Evolutionary conservation across 805 yeast genomes (phyloP).

Genomic region (Starmerella apicola): DNA sequence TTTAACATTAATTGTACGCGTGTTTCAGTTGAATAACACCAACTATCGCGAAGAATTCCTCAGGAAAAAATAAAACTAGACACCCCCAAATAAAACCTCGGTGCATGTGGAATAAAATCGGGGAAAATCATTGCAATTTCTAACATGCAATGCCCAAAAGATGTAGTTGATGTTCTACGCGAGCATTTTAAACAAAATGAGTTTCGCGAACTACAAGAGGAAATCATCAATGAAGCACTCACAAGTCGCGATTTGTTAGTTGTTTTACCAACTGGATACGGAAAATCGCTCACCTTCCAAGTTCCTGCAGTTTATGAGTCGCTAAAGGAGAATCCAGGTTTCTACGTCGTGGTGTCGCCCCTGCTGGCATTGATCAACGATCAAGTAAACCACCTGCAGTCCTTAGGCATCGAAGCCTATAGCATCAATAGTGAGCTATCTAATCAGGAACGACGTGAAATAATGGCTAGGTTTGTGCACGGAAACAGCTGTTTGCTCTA

Average conservation of each 20-base stretch:
- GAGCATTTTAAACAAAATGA: conserved; percentile 9
- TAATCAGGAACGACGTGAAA: conserved; percentile 45
- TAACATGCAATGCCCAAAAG: neutral
- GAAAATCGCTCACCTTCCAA: conserved; percentile 90
- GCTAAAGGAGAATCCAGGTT: conserved; percentile 39
- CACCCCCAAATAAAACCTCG: too few species aligned
- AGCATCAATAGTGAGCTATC: conserved; percentile 72
- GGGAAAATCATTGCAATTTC: too few species aligned
- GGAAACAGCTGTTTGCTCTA: conserved; percentile 51
- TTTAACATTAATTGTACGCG: too few species aligned
- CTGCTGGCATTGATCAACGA: conserved; percentile 93
- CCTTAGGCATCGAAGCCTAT: conserved; percentile 59
- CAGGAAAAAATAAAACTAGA: too few species aligned
- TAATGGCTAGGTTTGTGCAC: conserved; percentile 52
- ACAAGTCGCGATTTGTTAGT: conserved; percentile 77
- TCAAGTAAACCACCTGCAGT: conserved; percentile 68
- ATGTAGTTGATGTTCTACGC: conserved; percentile 11
- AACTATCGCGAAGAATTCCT: too few species aligned
- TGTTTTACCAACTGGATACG: conserved; percentile 97
- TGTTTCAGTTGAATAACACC: too few species aligned
- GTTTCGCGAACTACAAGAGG: conserved; percentile 22
- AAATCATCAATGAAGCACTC: conserved; percentile 20
- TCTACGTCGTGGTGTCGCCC: conserved; percentile 80
- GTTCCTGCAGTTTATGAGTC: conserved; percentile 67
- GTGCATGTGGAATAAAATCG: too few species aligned